These are phyloP conservation scores for Xylaria sp. DNA, from an alignment of 2,329 filamentous ascomycete genomes.

Conservation along the genomic window DNA sequence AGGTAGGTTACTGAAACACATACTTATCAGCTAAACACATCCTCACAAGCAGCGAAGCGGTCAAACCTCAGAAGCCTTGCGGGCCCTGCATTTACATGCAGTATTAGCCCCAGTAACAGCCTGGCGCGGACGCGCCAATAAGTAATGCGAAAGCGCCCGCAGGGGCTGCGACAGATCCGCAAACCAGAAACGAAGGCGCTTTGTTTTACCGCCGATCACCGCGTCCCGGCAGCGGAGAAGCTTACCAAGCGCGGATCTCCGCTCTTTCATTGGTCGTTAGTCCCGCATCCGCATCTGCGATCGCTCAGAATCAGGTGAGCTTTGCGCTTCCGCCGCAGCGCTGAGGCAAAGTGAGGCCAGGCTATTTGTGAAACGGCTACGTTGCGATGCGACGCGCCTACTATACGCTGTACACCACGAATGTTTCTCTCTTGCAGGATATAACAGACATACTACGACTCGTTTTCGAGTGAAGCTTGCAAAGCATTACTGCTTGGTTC, in stretches of 20 bases:
- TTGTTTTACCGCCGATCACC: conserved; percentile 40
- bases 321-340: conserved; percentile 34
- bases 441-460: not conserved
- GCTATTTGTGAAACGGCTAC: conserved; percentile 42
- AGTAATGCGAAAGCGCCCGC: conserved; percentile 29
- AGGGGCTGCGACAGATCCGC: conserved; percentile 50
- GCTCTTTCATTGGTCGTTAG: conserved; percentile 26
- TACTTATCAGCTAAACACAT: conserved; percentile 4
- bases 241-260: conserved; percentile 21
- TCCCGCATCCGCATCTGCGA: conserved; percentile 40
- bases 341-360: conserved; percentile 41
- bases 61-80: not conserved
- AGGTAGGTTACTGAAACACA: not conserved
- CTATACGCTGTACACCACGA: not conserved
- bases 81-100: not conserved
- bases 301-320: conserved; percentile 46
- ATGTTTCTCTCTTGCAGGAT: not conserved
- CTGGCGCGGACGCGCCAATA: conserved; percentile 18
- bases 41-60: not conserved
- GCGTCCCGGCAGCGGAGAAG: conserved; percentile 15
- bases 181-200: conserved; percentile 47
- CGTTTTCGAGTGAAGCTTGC: not conserved
- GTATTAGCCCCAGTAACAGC: not conserved
- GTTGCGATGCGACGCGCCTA: conserved; percentile 23
- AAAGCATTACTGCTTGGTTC: not conserved